Evolutionary conservation across 805 yeast species (phyloP).

Genomic region (Metschnikowia orientalis): DNA sequence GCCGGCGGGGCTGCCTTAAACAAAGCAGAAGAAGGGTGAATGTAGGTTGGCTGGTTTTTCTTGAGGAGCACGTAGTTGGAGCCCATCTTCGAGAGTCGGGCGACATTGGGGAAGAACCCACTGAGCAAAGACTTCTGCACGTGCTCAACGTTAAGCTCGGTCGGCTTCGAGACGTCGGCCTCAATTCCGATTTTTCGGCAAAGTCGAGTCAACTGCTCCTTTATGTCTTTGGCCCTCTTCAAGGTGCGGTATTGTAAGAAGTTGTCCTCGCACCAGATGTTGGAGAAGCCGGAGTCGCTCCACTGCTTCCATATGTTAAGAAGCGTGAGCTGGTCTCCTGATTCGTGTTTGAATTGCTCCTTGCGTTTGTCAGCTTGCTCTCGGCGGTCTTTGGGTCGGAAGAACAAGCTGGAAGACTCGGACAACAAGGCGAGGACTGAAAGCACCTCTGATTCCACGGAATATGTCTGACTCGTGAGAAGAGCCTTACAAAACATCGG

Average conservation of each 20-base stretch:
- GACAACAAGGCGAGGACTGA: constrained; percentile 81
- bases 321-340: constrained; percentile 78
- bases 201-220: constrained; percentile 62
- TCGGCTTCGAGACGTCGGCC: constrained; percentile 13
- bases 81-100: constrained; percentile 56
- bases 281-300: constrained; percentile 61
- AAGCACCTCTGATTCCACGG: constrained; percentile 64
- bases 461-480: constrained; percentile 53
- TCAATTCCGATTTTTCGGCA: constrained; percentile 51
- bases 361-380: constrained; percentile 63
- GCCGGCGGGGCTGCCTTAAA: constrained; percentile 67
- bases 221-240: constrained; percentile 61
- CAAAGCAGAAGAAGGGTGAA: constrained; percentile 84
- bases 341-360: constrained; percentile 48
- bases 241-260: constrained; percentile 73
- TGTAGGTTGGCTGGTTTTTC: constrained; percentile 64
- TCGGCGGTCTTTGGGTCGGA: constrained; percentile 63
- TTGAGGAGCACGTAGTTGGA: constrained; percentile 64
- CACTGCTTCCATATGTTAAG: constrained; percentile 76
- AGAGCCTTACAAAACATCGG: constrained; percentile 83
- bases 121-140: constrained; percentile 56
- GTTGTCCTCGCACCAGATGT: constrained; percentile 82
- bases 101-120: constrained; percentile 68
- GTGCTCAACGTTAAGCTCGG: constrained; percentile 16
- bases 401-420: constrained; percentile 67